A percentile compares a stretch with the other conserved stretches of the same genome.
These are phyloP conservation scores for Hericium coralloides DNA, from an alignment of 768 basidiomycete species.

Conservation along the genomic window DNA sequence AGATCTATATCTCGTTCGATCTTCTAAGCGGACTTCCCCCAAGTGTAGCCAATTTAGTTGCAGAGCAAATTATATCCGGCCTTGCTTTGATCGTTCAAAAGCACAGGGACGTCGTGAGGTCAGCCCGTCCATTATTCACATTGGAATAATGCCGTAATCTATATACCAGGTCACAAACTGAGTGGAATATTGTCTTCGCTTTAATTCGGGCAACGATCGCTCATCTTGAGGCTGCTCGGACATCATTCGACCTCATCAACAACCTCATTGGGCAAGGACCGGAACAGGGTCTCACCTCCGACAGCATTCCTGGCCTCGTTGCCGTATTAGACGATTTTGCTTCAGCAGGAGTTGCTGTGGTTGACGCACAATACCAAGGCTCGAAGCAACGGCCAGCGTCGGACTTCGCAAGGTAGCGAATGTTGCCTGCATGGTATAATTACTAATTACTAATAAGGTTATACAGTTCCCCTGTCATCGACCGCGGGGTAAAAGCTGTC, in stretches of 20 bases:
- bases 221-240: conserved; percentile 79
- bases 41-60: conserved; percentile 69
- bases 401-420: conserved; percentile 38
- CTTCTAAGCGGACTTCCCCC: conserved; percentile 75
- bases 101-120: conserved; percentile 67
- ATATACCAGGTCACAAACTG: conserved; percentile 67
- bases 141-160: neutral
- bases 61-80: conserved; percentile 87
- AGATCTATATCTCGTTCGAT: conserved; percentile 91
- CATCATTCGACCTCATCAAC: conserved; percentile 74
- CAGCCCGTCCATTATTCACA: neutral
- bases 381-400: conserved; percentile 41
- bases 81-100: conserved; percentile 72
- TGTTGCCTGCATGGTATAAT: too few relatives aligned
- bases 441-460: too few relatives aligned
- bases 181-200: conserved; percentile 91
- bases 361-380: conserved; percentile 46
- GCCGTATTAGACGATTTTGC: conserved; percentile 85
- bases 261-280: conserved; percentile 55
- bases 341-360: conserved; percentile 51
- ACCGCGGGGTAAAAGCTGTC: conserved; percentile 75
- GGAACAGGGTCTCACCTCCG: conserved; percentile 51
- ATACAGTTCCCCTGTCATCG: conserved; percentile 61
- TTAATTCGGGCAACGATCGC: conserved; percentile 78
- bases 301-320: conserved; percentile 76